Conservation (phyloP, 169 alveolate genomes). For the Theileria sp. region DNA sequence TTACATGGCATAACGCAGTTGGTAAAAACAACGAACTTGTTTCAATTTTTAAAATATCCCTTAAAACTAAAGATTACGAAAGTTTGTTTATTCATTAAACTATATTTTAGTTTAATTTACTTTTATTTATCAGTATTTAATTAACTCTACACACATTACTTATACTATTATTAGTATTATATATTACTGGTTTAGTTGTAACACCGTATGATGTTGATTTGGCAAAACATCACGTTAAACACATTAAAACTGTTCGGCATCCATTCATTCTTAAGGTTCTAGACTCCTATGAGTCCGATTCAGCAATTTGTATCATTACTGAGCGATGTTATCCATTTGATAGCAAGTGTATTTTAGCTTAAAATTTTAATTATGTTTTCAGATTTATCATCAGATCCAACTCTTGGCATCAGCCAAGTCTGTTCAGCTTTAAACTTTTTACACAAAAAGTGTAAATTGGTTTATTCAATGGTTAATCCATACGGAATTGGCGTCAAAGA, state of each 20-base stretch:
- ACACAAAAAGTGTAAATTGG: conserved; percentile 61
- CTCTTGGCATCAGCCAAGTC: conserved; percentile 66
- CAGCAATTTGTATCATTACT: conserved; percentile 70
- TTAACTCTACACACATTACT: too few species aligned
- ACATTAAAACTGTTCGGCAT: conserved; percentile 64
- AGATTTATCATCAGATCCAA: conserved; percentile 64
- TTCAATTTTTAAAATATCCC: conserved; percentile 38
- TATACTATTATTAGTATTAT: too few species aligned
- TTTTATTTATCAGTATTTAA: too few species aligned
- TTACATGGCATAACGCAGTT: conserved; percentile 43
- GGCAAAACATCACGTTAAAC: conserved; percentile 56
- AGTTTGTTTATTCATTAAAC: conserved; percentile 12
- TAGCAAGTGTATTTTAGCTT: conserved; percentile 39
- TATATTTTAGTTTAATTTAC: background rate
- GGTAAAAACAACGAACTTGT: conserved; percentile 30
- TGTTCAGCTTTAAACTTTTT: conserved; percentile 64
- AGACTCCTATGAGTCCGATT: conserved; percentile 64
- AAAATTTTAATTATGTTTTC: conserved; percentile 24
- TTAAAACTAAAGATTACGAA: conserved; percentile 13
- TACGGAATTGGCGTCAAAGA: conserved; percentile 66
- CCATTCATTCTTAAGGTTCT: conserved; percentile 71
- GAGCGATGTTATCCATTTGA: conserved; percentile 72
- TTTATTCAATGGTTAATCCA: conserved; percentile 62
- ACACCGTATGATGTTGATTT: conserved; percentile 37
- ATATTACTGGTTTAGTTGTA: background rate